A percentile compares a stretch with the other conserved stretches of the same genome.
These are phyloP conservation scores for Hysterium pulicare DNA, from an alignment of 2,329 filamentous ascomycete genomes.

Conservation along the genomic window DNA sequence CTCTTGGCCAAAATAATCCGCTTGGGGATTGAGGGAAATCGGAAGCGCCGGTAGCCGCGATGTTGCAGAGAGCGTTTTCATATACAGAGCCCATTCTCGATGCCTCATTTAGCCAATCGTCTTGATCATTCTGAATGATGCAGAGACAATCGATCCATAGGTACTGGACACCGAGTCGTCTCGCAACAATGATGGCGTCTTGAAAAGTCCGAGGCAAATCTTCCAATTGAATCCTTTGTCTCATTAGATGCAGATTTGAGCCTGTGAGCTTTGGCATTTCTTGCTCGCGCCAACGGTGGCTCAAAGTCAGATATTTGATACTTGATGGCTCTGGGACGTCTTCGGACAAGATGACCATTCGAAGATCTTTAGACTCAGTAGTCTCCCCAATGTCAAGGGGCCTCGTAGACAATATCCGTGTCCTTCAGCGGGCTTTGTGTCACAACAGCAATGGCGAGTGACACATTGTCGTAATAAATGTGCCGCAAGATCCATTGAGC, in stretches of 20 bases:
- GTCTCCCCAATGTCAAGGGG: too few relatives aligned
- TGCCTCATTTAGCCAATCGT: constrained; percentile 1
- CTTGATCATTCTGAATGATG: constrained; percentile 7
- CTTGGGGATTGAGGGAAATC: constrained; percentile 1
- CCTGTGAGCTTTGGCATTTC: neutral
- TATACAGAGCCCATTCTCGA: constrained; percentile 4
- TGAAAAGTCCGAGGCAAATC: constrained; percentile 5
- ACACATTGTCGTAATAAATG: too few relatives aligned
- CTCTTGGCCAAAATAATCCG: constrained; percentile 1
- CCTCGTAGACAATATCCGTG: too few relatives aligned
- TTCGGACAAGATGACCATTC: too few relatives aligned
- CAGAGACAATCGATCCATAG: constrained; percentile 14
- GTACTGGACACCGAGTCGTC: constrained; percentile 4
- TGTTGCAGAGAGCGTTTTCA: constrained; percentile 1
- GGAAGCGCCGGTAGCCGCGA: constrained; percentile 1
- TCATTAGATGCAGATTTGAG: constrained; percentile 1
- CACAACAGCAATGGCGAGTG: too few relatives aligned
- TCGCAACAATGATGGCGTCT: constrained; percentile 6
- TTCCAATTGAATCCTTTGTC: neutral
- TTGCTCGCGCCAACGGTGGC: neutral
- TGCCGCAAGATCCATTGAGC: too few relatives aligned
- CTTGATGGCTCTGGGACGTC: too few relatives aligned
- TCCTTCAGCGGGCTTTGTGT: too few relatives aligned
- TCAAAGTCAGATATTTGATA: constrained; percentile 1
- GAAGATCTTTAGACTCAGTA: too few relatives aligned